Percentiles rank a stretch among this genome's conserved stretches.
These are phyloP conservation scores for Verticillium tricorpus DNA, from an alignment of 2,329 filamentous ascomycete genomes.

Conservation along the genomic window DNA sequence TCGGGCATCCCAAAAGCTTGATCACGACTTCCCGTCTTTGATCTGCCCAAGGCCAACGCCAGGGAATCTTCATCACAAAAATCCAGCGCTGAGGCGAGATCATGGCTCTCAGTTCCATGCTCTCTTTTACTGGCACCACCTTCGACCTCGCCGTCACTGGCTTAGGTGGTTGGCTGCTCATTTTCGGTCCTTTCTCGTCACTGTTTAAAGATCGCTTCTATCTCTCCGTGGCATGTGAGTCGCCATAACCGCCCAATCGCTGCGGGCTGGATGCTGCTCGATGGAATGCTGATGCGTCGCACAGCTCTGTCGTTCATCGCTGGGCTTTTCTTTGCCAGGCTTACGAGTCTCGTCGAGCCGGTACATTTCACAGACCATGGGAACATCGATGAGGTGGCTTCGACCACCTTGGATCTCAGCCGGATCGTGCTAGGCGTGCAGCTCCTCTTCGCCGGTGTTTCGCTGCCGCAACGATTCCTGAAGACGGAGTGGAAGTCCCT, in stretches of 20 bases:
- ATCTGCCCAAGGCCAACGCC: too few species aligned
- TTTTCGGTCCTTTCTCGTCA: constrained; percentile 90
- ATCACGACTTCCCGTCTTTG: too few species aligned
- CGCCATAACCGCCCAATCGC: background rate
- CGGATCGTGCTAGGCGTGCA: constrained; percentile 87
- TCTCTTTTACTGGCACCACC: constrained; percentile 4
- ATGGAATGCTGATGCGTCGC: background rate
- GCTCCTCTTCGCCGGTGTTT: constrained; percentile 81
- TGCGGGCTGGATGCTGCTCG: background rate
- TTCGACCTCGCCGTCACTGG: constrained; percentile 83
- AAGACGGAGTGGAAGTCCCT: constrained; percentile 74
- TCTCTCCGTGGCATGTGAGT: constrained; percentile 81
- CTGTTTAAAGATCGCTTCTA: constrained; percentile 87
- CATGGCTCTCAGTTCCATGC: background rate
- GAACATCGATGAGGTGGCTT: constrained; percentile 65
- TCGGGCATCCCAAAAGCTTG: too few species aligned
- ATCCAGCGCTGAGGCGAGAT: background rate
- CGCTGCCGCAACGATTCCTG: constrained; percentile 80
- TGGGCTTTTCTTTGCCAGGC: constrained; percentile 69
- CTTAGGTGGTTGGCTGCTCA: constrained; percentile 78
- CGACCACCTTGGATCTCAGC: constrained; percentile 78
- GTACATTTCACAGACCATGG: constrained; percentile 63
- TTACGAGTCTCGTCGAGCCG: constrained; percentile 72
- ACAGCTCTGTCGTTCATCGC: constrained; percentile 3
- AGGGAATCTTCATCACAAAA: background rate